Base-by-base conservation (phyloP, 768 basidiomycete species). In the Tremella fuciformis region DNA sequence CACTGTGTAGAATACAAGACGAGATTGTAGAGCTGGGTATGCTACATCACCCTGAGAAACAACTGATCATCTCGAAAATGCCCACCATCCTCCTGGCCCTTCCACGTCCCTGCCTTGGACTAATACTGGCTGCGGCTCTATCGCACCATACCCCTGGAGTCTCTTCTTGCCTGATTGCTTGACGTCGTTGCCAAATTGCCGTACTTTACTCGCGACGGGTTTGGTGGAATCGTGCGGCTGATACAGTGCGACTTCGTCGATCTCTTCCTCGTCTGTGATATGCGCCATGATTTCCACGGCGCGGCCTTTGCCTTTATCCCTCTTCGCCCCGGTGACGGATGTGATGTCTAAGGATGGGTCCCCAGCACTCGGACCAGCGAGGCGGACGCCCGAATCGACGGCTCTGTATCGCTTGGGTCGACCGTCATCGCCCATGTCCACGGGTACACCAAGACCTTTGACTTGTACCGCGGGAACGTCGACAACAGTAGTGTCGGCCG, bases 381-480 rank as follows among this genome's bases (percentile, higher is more conserved):
- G 58, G 15, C 69, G 58, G 48, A 71, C 60, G 18, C 73, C 71
- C 40, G 63, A 66, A 57, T 76, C 73, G 38, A 70, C 57, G 9
- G 75, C 73, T 21, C 66, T 65, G 41, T 72, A 72, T 40, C 62
- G 40, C 40, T 60, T 59, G 7, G 53, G 59, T 13, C 15, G 25
- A 2, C 53, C 55, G 18, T 50, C 25, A 25, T 37, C 26, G 39
- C 55, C 51, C 22, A 39, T 50, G 6, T 21, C 49, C 1, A 52
- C 57, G 9, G 38, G 25, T 9, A 52, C 38, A 8, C 34, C 53
- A 18, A 26, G 29, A 15, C n/a, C n/a, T 46, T 46, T 4, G 19
- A 53, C 18, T 2, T 38, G n/a, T 1, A 70, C 61, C 19, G 54
- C 38, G n/a, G 68, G 68, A 8, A 70, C 63, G 21, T 60, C 49